Base-by-base conservation (phyloP, 768 basidiomycete genomes). In the Tylopilus felleus region DNA sequence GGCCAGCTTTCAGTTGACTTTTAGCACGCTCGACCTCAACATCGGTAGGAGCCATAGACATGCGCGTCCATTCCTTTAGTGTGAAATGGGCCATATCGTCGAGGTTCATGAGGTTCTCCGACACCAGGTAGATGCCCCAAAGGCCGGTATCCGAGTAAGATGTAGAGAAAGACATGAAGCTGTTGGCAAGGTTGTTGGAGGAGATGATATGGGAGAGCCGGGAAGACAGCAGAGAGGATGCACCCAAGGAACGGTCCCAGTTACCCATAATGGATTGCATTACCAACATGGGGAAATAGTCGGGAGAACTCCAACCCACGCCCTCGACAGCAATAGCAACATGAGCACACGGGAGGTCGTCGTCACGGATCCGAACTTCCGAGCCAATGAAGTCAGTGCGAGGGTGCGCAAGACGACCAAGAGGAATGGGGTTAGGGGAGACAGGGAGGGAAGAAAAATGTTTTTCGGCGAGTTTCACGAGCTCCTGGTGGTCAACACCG, bases 241-340 rank as follows among this genome's bases (percentile, higher is more conserved):
- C 84, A 63, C 96, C 97, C 63, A 98, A 85, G 44, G 89, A 90
- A 62, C 97, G 85, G 71, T 99, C 96, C 97, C 97, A 99, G 83
- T 98, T 99, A 59, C 97, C 97, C 74, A 98, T 88, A 74, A 98
- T 92, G 65, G 84, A 86, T 73, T 96, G 92, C 87, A 97, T 91
- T 69, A 93, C 94, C 76, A 98, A 85, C 95, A 99, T 96, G 57
- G 95, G 93, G 85, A 92, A 98, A 80, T 98, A 98, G 75, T 99
- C 97, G 27, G 96, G 94, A 10, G 90, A 93, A 64, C 87, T 91
- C 95, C 96, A 98, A 73, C 93, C 86, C 52, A 96, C 95, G 71
- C 97, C 97, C 71, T 98, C 95, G 43, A 98, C 94, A 28, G 97
- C 93, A 65, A 99, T 88, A 59, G 96, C 96, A 66, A 99, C 81